Evolutionary conservation across 257 asterid genomes (phyloP).

Genomic region (Gentiana straminea): DNA sequence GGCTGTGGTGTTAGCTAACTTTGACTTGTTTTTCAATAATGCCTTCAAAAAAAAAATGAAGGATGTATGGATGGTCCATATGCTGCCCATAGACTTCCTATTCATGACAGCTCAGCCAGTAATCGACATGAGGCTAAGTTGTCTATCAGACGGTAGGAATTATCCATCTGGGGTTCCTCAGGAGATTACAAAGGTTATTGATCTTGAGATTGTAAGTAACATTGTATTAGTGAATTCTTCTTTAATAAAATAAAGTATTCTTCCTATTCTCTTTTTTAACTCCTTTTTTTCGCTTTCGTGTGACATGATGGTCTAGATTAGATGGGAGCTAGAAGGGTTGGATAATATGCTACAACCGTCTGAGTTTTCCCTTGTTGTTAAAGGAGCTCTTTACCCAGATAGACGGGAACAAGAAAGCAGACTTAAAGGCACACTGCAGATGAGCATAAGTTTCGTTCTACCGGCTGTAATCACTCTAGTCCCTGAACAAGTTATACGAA

Average conservation of each 20-base stretch:
- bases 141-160: conserved; percentile 50
- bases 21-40: conserved; percentile 2
- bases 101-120: conserved; percentile 64
- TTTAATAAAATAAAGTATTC: too few relatives aligned
- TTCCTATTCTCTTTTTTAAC: not conserved
- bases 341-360: conserved; percentile 79
- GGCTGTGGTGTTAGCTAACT: too few relatives aligned
- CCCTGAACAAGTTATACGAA: conserved; percentile 68
- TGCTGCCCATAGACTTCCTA: conserved; percentile 86
- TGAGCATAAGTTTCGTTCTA: conserved; percentile 71
- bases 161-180: conserved; percentile 72
- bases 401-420: conserved; percentile 49
- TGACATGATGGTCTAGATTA: conserved; percentile 34
- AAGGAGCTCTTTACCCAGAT: conserved; percentile 72
- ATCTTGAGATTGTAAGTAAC: conserved; percentile 76
- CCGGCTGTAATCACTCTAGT: conserved; percentile 69
- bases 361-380: conserved; percentile 61
- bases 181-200: conserved; percentile 58
- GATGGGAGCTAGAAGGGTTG: conserved; percentile 91
- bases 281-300: not conserved
- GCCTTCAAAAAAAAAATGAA: conserved; percentile 12
- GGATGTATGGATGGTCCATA: conserved; percentile 95
- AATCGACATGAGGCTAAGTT: conserved; percentile 75
- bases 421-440: conserved; percentile 67
- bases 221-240: not conserved